Evolutionary conservation across 768 basidiomycete genomes (phyloP).

Genomic region (Panaeolus cyanescens): DNA sequence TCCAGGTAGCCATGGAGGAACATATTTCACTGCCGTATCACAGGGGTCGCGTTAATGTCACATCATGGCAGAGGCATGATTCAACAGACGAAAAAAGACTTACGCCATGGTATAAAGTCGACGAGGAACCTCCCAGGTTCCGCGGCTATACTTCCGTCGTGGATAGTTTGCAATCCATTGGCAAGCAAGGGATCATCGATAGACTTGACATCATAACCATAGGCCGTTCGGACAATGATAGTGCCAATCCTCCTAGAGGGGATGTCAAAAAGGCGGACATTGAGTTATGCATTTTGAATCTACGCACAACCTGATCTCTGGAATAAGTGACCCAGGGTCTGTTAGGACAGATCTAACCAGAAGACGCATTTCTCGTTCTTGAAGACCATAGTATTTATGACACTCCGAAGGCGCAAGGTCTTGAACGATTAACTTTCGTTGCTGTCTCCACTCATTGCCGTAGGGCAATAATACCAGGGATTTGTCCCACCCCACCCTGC

Average conservation of each 20-base stretch:
- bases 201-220: slow-evolving; percentile 36
- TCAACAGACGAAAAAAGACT: slow-evolving; percentile 8
- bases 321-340: neutral
- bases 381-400: slow-evolving; percentile 26
- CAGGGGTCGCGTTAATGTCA: neutral
- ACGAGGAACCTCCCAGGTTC: slow-evolving; percentile 44
- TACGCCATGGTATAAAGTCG: slow-evolving; percentile 45
- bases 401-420: slow-evolving; percentile 30
- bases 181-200: slow-evolving; percentile 35
- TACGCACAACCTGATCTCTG: neutral
- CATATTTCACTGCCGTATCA: slow-evolving; percentile 33
- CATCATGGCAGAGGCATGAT: neutral
- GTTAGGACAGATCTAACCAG: slow-evolving; percentile 18
- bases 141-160: slow-evolving; percentile 32
- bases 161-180: slow-evolving; percentile 32
- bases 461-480: slow-evolving; percentile 33
- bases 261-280: neutral
- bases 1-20: slow-evolving; percentile 56
- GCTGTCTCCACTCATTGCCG: slow-evolving; percentile 30
- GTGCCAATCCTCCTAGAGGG: slow-evolving; percentile 20
- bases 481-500: slow-evolving; percentile 34
- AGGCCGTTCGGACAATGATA: slow-evolving; percentile 38
- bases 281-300: neutral
- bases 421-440: slow-evolving; percentile 18
- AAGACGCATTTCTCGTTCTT: slow-evolving; percentile 24